Percentiles rank a stretch among this genome's conserved stretches.
Conservation (phyloP, 2,329 filamentous ascomycete species). For the Zasmidium citrigriseum region DNA sequence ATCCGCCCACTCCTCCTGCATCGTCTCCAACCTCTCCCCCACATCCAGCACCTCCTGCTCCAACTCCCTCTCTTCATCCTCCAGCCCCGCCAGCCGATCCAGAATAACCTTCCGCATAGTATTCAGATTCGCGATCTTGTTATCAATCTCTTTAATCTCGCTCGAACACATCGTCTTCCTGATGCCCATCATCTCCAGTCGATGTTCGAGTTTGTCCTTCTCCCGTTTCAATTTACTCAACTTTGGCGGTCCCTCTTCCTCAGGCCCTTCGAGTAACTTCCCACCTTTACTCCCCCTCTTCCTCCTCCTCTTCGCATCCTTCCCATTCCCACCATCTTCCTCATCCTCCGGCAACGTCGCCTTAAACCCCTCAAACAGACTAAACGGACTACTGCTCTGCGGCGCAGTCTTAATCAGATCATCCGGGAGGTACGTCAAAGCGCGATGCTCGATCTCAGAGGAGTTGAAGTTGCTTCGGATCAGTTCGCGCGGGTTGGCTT, state of each 20-base stretch:
- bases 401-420: conserved; percentile 88
- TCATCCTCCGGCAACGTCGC: conserved; percentile 76
- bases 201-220: conserved; percentile 75
- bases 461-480: conserved; percentile 89
- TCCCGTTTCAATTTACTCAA: conserved; percentile 77
- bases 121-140: conserved; percentile 90
- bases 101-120: conserved; percentile 91
- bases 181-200: conserved; percentile 86
- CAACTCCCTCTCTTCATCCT: conserved; percentile 85
- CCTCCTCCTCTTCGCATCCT: conserved; percentile 59
- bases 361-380: conserved; percentile 94
- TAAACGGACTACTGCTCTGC: conserved; percentile 81
- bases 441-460: conserved; percentile 90
- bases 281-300: conserved; percentile 72
- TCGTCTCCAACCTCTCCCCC: conserved; percentile 63
- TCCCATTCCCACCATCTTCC: conserved; percentile 33
- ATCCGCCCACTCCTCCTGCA: conserved; percentile 60
- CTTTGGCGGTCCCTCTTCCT: conserved; percentile 62
- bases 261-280: conserved; percentile 67
- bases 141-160: conserved; percentile 95
- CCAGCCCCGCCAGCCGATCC: conserved; percentile 79
- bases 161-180: conserved; percentile 97
- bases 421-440: conserved; percentile 83
- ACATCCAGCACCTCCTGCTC: conserved; percentile 76
- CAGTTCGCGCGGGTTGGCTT: conserved; percentile 88